phyloP scores from a whole-genome alignment of 2,329 filamentous ascomycete species.

The Aspergillus nomiae region DNA sequence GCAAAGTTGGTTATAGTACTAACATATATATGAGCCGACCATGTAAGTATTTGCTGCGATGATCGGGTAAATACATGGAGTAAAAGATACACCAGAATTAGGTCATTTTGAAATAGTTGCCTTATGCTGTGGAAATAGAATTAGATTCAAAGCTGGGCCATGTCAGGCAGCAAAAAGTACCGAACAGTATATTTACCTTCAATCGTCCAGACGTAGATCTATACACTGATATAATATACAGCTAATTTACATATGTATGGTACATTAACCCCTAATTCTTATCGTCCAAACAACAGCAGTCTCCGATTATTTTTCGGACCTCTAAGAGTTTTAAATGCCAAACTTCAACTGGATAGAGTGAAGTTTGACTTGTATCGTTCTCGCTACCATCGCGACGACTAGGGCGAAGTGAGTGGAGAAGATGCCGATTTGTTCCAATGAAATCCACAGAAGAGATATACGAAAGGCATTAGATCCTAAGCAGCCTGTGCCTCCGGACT shows the following conservation, averaged over 20 bases:
- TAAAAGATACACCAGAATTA: background rate
- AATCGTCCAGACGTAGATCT: background rate
- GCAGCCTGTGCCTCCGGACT: background rate
- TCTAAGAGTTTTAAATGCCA: background rate
- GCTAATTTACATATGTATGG: slow-evolving; percentile 24
- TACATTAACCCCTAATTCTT: background rate
- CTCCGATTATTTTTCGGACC: no score
- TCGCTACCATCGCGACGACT: background rate
- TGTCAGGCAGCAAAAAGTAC: background rate
- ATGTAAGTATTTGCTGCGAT: background rate
- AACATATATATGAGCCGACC: background rate
- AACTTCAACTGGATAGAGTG: background rate
- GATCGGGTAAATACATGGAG: no score
- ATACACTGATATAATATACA: slow-evolving; percentile 17
- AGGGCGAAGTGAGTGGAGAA: background rate
- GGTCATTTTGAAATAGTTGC: background rate
- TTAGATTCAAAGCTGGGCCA: background rate
- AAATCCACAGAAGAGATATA: background rate
- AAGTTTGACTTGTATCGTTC: background rate
- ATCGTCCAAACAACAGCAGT: background rate
- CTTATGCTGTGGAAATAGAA: background rate
- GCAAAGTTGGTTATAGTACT: background rate
- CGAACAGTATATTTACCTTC: background rate
- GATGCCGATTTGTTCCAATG: background rate
- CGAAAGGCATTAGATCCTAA: background rate